Conservation (phyloP, 2,329 filamentous ascomycete species). For the Diaporthe sp. region DNA sequence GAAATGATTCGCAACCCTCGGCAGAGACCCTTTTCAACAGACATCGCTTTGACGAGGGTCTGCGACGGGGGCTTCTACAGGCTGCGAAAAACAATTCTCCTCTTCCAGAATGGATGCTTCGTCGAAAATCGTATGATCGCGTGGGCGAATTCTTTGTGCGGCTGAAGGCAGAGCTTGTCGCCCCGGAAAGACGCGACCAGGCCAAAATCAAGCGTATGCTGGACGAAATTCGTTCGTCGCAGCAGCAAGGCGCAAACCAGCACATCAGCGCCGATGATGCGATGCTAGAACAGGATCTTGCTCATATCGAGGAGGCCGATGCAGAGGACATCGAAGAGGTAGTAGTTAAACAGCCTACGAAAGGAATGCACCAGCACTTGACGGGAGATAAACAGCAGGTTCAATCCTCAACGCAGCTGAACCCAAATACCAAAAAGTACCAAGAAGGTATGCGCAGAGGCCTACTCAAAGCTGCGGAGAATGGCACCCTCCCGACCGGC, state of each 20-base stretch:
- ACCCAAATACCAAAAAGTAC: not conserved
- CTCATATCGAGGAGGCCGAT: not conserved
- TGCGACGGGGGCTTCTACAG: slow-evolving; percentile 3
- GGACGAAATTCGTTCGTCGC: not conserved
- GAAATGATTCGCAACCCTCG: not conserved
- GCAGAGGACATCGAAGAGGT: not conserved
- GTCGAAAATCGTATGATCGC: not conserved
- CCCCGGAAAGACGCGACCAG: not conserved
- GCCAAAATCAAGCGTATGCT: slow-evolving; percentile 22
- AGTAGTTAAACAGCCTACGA: not conserved
- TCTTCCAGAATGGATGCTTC: slow-evolving; percentile 22
- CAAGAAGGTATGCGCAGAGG: not conserved
- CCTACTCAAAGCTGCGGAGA: slow-evolving; percentile 5
- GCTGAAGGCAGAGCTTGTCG: slow-evolving; percentile 13
- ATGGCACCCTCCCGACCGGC: not conserved
- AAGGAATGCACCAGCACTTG: not conserved
- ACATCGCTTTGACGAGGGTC: not conserved
- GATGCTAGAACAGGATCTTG: not conserved
- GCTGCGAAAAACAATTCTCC: not conserved
- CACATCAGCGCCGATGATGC: too few relatives aligned
- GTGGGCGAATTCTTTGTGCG: slow-evolving; percentile 7
- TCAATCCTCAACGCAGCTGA: not conserved
- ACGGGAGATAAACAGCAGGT: not conserved
- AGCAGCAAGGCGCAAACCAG: not conserved
- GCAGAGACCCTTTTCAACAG: not conserved